Conservation (phyloP, 768 basidiomycete species). For the Dioszegia crocea region DNA sequence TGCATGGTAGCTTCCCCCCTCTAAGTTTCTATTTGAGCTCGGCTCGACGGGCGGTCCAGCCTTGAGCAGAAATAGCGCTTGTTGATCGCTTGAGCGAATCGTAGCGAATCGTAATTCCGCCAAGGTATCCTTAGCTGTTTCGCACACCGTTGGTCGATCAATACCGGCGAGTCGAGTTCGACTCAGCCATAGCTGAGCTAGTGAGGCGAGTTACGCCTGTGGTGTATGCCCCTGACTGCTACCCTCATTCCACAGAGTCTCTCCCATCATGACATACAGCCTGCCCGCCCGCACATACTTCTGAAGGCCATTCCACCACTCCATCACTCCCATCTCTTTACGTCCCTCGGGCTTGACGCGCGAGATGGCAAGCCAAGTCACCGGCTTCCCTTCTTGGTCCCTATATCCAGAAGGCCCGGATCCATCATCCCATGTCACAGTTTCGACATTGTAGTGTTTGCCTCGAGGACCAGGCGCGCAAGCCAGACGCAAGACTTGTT, state of each 20-base stretch:
- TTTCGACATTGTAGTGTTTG: no score
- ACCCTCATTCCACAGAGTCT: not conserved
- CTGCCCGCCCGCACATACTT: not conserved
- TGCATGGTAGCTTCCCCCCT: not conserved
- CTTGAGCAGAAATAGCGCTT: no score
- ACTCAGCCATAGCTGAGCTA: no score
- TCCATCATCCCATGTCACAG: no score
- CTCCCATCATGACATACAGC: not conserved
- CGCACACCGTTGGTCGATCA: no score
- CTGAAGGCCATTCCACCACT: constrained; percentile 74
- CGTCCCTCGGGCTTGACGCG: constrained; percentile 64
- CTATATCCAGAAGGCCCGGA: no score
- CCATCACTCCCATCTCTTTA: constrained; percentile 57
- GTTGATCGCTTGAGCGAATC: no score
- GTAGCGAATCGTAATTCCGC: no score
- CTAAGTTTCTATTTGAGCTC: not conserved
- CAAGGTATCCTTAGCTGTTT: no score
- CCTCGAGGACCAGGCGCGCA: constrained; percentile 52
- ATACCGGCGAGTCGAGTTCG: no score
- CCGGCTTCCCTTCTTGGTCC: constrained; percentile 20
- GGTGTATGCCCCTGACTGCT: no score
- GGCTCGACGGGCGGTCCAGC: not conserved
- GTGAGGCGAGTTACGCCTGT: no score
- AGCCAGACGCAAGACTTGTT: constrained; percentile 54
- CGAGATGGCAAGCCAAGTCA: constrained; percentile 57